Evolutionary conservation across 495 filamentous ascomycete genomes (phyloP).

Genomic region (Penicillium diatomitis): DNA sequence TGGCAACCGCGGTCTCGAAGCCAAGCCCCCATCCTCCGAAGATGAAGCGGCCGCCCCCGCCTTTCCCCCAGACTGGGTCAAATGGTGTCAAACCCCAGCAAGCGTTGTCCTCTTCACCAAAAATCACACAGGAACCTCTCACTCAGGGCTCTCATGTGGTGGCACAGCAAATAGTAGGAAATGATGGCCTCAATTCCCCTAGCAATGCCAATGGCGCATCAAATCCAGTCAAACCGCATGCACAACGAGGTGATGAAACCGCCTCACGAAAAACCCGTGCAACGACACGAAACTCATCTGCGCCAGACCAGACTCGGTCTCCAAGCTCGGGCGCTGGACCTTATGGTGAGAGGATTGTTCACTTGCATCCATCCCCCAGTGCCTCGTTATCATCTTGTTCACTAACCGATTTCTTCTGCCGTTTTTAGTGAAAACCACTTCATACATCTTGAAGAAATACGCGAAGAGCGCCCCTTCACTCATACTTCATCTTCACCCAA

Average conservation of each 20-base stretch:
- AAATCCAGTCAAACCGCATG: conserved; percentile 45
- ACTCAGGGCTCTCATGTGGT: conserved; percentile 29
- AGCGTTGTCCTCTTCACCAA: conserved; percentile 57
- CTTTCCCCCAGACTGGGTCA: conserved; percentile 50
- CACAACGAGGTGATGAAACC: conserved; percentile 37
- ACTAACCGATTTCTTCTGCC: neutral
- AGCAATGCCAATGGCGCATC: conserved; percentile 33
- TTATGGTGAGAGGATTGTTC: conserved; percentile 30
- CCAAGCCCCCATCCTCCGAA: conserved; percentile 52
- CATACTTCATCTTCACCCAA: conserved; percentile 74
- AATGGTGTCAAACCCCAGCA: conserved; percentile 58
- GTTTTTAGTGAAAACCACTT: conserved; percentile 51
- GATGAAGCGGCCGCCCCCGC: conserved; percentile 64
- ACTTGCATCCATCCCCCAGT: neutral
- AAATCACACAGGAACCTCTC: conserved; percentile 53
- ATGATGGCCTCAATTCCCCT: conserved; percentile 33
- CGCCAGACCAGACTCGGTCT: conserved; percentile 26
- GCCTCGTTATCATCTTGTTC: neutral
- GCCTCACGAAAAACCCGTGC: conserved; percentile 23
- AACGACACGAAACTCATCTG: conserved; percentile 21
- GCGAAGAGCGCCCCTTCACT: conserved; percentile 67
- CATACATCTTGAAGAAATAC: conserved; percentile 78
- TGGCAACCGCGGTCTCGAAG: conserved; percentile 48
- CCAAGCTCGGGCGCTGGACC: conserved; percentile 39
- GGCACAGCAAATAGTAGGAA: conserved; percentile 30